phyloP scores from a whole-genome alignment of 1,139 yeast genomes.

The Saccharomyces hybrid region DNA sequence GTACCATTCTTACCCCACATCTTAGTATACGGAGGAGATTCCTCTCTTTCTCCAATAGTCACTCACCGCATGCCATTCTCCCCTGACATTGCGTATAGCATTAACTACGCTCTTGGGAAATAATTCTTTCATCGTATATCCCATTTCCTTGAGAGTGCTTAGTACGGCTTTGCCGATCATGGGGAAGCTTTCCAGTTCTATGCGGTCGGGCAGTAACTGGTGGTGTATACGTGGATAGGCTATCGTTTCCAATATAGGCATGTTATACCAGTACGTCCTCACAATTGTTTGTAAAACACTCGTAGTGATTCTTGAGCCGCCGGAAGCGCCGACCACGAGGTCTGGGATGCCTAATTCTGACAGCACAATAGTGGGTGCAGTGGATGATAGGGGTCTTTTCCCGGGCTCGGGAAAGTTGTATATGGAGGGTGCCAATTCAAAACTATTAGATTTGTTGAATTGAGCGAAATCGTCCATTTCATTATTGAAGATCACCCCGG shows the following conservation, averaged over 20 bases:
- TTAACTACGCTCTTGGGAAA: constrained; percentile 43
- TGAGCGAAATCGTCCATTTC: constrained; percentile 96
- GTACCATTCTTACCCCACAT: not conserved
- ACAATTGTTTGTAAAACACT: constrained; percentile 75
- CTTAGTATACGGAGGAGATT: constrained; percentile 19
- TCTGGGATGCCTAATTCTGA: constrained; percentile 47
- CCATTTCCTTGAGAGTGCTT: constrained; percentile 32
- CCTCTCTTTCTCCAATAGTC: constrained; percentile 54
- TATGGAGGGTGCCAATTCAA: constrained; percentile 70
- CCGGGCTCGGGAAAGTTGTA: constrained; percentile 68
- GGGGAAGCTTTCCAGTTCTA: constrained; percentile 49
- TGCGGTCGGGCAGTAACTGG: constrained; percentile 69
- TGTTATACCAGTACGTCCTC: constrained; percentile 48
- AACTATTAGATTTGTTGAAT: constrained; percentile 63
- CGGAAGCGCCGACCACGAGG: constrained; percentile 82
- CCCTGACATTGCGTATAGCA: constrained; percentile 38
- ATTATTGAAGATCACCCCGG: constrained; percentile 79
- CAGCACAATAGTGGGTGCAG: constrained; percentile 65
- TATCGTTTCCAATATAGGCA: constrained; percentile 57
- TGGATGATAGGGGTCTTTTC: constrained; percentile 79
- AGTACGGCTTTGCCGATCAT: constrained; percentile 34
- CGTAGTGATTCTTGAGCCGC: constrained; percentile 86
- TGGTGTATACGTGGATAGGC: constrained; percentile 82
- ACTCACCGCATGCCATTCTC: constrained; percentile 44
- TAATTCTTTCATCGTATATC: constrained; percentile 34